Evolutionary conservation across 768 basidiomycete genomes (phyloP), one percentile per base, ranked within the genome.

Genomic region (Pleurotus giganteus): DNA sequence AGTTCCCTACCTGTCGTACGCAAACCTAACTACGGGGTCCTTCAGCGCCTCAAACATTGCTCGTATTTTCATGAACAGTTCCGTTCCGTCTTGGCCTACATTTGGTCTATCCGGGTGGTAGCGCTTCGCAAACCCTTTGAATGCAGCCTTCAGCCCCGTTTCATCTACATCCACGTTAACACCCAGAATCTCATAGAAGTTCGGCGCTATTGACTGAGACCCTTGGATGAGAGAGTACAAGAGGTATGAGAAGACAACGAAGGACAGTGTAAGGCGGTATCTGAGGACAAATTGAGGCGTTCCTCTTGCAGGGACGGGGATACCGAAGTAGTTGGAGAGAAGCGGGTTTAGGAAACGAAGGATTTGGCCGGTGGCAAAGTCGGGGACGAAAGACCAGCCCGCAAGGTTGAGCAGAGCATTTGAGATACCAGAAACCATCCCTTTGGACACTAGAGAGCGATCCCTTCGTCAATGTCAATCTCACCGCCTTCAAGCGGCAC

Each of bases 1-100:
- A 19, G 11, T 0, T 17, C 65, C 80, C 50, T 60, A 89, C 87
- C 91, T 78, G 63, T 94, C 92, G 66, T 94, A 94, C 0, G 91
- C 92, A 72, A 92, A 94, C 46, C 91, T 70, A 42, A 84, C 84
- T 7, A 80, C 75, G 2, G 92, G 91, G 59, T 91, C 78, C 65
- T 86, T 90, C 24, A 94, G 67, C 1, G 87, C 84, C 59, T 94
- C 91, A 59, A 84, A 93, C 29, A 84, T 88, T 63, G 86, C 82
- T 56, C 89, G 72, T 4, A 89, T 84, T 43, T 72, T 66, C 45
- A 92, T 88, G 63, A 94, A 94, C 24, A 83, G 52, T 11, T 75
- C 75, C 59, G 85, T 85, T 6, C 86, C 86, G 17, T 72, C 67
- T 0, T 69, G 69, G 0, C 86, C 86, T 27, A 77, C 73, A 15